Percentiles rank a stretch among this genome's conserved stretches.
Conservation (phyloP, 768 basidiomycete species). For the Leccinum subtestaceum region DNA sequence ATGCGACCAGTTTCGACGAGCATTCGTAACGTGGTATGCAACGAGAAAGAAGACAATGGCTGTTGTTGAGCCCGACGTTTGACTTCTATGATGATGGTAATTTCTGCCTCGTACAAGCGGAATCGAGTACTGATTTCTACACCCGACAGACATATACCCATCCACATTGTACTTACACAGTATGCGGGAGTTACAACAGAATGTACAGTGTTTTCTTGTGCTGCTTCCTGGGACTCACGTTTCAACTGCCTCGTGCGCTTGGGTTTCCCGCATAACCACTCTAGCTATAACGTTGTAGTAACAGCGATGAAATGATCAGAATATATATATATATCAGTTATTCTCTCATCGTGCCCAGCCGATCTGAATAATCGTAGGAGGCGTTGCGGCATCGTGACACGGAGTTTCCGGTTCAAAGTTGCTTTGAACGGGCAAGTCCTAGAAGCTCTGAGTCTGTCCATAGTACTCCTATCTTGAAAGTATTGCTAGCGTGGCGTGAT, state of each 20-base stretch:
- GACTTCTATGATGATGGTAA: slow-evolving; percentile 1
- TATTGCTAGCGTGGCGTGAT: background rate
- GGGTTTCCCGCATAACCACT: background rate
- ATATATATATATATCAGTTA: background rate
- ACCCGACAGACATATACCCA: background rate
- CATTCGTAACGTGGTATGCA: slow-evolving; percentile 15
- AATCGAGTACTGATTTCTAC: background rate
- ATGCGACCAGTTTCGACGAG: slow-evolving; percentile 23
- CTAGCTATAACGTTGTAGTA: background rate
- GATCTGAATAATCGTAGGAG: background rate
- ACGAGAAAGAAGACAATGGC: slow-evolving; percentile 9
- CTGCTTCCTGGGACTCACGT: background rate
- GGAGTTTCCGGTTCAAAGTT: background rate
- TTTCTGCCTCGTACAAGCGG: background rate
- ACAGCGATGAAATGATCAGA: background rate
- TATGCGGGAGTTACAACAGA: background rate
- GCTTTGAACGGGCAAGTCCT: too few species aligned
- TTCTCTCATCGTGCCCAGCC: too few species aligned
- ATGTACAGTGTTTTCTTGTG: background rate
- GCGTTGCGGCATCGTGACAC: background rate
- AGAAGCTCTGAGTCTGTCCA: background rate
- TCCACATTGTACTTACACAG: background rate
- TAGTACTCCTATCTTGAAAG: background rate
- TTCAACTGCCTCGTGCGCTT: background rate
- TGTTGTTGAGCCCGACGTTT: background rate